These are phyloP conservation scores for Pseudevernia furfuracea DNA, from an alignment of 495 filamentous ascomycete species.

Conservation along the genomic window DNA sequence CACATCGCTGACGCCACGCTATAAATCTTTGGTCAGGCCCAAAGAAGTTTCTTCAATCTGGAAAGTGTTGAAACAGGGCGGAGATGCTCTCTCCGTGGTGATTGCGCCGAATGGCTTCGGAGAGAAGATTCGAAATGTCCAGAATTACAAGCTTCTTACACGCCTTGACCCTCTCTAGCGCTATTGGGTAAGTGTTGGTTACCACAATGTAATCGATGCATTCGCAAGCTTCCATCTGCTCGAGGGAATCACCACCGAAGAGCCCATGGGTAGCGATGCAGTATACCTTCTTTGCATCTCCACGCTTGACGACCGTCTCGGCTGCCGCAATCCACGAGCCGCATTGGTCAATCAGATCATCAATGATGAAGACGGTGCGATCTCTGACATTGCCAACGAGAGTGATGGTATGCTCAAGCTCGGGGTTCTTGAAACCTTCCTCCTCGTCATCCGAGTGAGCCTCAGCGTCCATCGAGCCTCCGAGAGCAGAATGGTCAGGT, in stretches of 20 bases:
- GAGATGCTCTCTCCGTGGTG: slow-evolving; percentile 90
- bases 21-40: neutral
- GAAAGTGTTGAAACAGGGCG: slow-evolving; percentile 67
- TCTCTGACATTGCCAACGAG: slow-evolving; percentile 87
- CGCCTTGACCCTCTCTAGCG: slow-evolving; percentile 56
- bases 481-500: slow-evolving; percentile 55
- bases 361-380: slow-evolving; percentile 83
- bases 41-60: slow-evolving; percentile 38
- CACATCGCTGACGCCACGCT: neutral
- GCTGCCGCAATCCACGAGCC: slow-evolving; percentile 98
- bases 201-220: slow-evolving; percentile 92
- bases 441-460: slow-evolving; percentile 86
- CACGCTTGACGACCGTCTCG: slow-evolving; percentile 90
- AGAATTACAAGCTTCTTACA: slow-evolving; percentile 82
- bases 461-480: slow-evolving; percentile 71
- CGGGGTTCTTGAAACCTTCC: slow-evolving; percentile 60
- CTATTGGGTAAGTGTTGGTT: slow-evolving; percentile 92
- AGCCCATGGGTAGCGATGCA: slow-evolving; percentile 96
- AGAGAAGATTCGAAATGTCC: slow-evolving; percentile 76
- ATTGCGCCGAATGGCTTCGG: slow-evolving; percentile 90
- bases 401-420: slow-evolving; percentile 87
- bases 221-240: slow-evolving; percentile 82
- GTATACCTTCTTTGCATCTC: slow-evolving; percentile 86
- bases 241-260: slow-evolving; percentile 81
- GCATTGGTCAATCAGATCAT: slow-evolving; percentile 98